Conservation (phyloP, 1,139 yeast species). For the Wickerhamomyces sp. region DNA sequence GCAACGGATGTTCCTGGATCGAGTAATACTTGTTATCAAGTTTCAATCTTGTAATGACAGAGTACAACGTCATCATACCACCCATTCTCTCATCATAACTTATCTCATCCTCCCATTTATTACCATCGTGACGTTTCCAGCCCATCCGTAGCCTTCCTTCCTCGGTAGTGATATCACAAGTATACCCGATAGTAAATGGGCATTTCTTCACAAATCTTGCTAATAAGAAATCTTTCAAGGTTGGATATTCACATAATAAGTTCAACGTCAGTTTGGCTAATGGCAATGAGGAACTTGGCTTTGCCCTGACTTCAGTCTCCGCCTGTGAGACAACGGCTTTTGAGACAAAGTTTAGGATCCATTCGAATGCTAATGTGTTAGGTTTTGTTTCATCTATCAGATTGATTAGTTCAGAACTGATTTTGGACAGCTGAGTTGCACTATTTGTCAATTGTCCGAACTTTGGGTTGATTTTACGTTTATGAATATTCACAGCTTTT, state of each 20-base stretch:
- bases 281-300: constrained; percentile 76
- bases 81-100: constrained; percentile 80
- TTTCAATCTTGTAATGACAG: constrained; percentile 56
- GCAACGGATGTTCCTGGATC: constrained; percentile 44
- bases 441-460: constrained; percentile 89
- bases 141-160: constrained; percentile 86
- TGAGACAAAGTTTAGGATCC: constrained; percentile 78
- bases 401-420: constrained; percentile 46
- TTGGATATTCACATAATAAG: constrained; percentile 55
- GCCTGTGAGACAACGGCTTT: constrained; percentile 89
- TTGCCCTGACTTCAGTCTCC: constrained; percentile 84
- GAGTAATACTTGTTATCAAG: constrained; percentile 23
- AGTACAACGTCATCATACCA: constrained; percentile 80
- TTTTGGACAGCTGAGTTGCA: constrained; percentile 46
- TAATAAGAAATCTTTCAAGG: constrained; percentile 58
- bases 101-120: constrained; percentile 73
- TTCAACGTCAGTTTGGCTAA: constrained; percentile 62
- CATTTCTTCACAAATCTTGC: constrained; percentile 91
- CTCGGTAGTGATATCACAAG: constrained; percentile 71
- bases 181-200: constrained; percentile 80
- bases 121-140: constrained; percentile 61
- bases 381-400: constrained; percentile 44
- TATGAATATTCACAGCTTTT: constrained; percentile 38
- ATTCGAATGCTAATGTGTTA: constrained; percentile 51
- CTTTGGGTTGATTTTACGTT: constrained; percentile 78